Base-by-base conservation (phyloP, 106 monocot genomes). In the Agapanthus africanus region DNA sequence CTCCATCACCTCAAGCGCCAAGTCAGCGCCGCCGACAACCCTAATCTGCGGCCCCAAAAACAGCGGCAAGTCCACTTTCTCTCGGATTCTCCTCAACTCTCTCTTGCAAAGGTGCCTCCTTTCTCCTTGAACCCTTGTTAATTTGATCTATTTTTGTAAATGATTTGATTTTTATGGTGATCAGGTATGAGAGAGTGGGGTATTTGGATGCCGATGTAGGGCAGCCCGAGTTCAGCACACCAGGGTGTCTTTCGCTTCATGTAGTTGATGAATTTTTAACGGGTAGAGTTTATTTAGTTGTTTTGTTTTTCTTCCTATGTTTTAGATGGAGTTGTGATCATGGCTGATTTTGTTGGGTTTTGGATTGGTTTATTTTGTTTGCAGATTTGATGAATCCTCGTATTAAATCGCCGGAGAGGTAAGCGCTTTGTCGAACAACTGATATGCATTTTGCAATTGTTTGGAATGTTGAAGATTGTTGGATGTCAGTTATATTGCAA, bases 21-120 rank as follows among this genome's bases (percentile, higher is more conserved):
- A 54, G 28, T 22, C 70, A 30, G 71, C 66, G 8, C 78, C 79
- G n/a, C 84, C 87, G 1, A 70, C 91, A 6, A 70, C 73, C 19
- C 22, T 88, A 18, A 69, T 95, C 9, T 88, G 87, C 34, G 95
- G 95, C 15, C 91, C 95, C 18, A 90, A 90, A 76, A 95, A 95
- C 63, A 88, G 85, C 60, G 95, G 95, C 66, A 95, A 95, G 77
- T 85, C 91, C 54, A 95, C 95, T 49, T 95, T 95, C 75, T 85
- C 90, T n/a, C 85, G 91, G 57, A 40, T 79, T 40, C 94, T 95
- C 52, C 79, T 88, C 37, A 95, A 91, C 79, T 73, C 42, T 40
- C 88, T 95, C 36, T 67, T 95, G 51, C 71, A 59, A 23, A 82
- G 90, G 94, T 85, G 15, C 28, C 19, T 21, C 7, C 27, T 54